Base-by-base conservation (phyloP, 2,329 filamentous ascomycete genomes). In the Phaeophleospora eucalypticola region DNA sequence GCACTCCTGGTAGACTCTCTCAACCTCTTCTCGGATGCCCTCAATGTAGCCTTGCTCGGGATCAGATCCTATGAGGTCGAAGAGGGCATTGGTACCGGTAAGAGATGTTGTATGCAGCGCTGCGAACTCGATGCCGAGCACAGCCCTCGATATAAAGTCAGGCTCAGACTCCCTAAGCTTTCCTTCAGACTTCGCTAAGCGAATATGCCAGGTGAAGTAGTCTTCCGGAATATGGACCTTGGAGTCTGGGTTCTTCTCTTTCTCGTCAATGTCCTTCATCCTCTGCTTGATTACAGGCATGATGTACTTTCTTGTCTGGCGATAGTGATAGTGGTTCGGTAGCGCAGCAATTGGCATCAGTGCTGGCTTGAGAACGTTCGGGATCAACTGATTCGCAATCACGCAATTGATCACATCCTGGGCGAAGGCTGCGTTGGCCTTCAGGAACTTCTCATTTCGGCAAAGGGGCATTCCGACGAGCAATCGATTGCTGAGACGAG, bases 41-140 rank as follows among this genome's bases (percentile, higher is more conserved):
- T 40, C 38, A 14, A 58, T 36, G 34, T 45, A 57, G n/a, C 48
- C 48, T 6, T 43, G 27, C 2, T 36, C 41, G 3, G 46, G 45
- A 14, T 52, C 46, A 4, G 56, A 53, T 40, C 49, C 45, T 27
- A 49, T 51, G 3, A 60, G 42, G 17, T 60, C 58, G 29, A 60
- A 40, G 2, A 60, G 42, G 6, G 49, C 43, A 33, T 57, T 58
- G 2, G 54, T 53, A n/a, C 53, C 52, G 2, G 56, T 53, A 2
- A 58, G 44, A n/a, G 43, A 52, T 10, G 55, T 55, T 3, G 57
- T 60, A 24, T 61, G 59, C 12, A 60, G 54, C 18, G 59, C 74
- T 2, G 78, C 79, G 49, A 82, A 81, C 57, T 81, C 75, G 36
- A 82, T 65, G 0, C 78, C 75, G 29, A 82, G 64, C 4, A 82